Conservation (phyloP, 2,329 filamentous ascomycete species). For the Rasamsonia emersonii region DNA sequence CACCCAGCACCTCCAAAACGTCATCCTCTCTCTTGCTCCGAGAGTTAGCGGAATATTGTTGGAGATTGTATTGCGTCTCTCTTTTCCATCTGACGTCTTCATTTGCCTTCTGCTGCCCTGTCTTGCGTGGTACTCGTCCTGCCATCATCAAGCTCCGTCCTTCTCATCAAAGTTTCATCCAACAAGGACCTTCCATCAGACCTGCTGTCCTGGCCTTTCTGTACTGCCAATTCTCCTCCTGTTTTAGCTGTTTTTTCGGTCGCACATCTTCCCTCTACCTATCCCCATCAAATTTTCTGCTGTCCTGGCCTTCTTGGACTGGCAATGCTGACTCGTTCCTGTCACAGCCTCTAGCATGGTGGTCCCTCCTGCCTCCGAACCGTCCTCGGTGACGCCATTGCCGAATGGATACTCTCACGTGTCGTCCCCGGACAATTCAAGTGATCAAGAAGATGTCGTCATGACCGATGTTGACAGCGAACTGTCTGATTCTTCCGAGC, state of each 20-base stretch:
- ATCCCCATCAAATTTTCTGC: conserved; percentile 13
- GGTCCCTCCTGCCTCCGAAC: conserved; percentile 34
- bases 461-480: conserved; percentile 61
- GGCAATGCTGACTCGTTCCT: conserved; percentile 35
- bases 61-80: conserved; percentile 10
- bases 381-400: conserved; percentile 23
- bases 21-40: conserved; percentile 12
- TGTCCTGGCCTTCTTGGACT: conserved; percentile 15
- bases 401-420: conserved; percentile 26
- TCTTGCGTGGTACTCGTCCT: conserved; percentile 7
- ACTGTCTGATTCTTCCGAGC: conserved; percentile 61
- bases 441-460: conserved; percentile 31
- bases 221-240: conserved; percentile 16
- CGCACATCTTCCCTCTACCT: conserved; percentile 25
- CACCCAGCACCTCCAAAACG: conserved; percentile 22
- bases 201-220: conserved; percentile 16
- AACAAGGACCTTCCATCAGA: conserved; percentile 29
- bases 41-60: conserved; percentile 10
- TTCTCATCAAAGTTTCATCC: conserved; percentile 31
- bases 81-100: conserved; percentile 12
- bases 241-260: conserved; percentile 18
- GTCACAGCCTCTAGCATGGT: conserved; percentile 37
- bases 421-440: conserved; percentile 17
- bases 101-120: conserved; percentile 15
- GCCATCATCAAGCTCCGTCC: conserved; percentile 18